Conservation (phyloP, 208 protist species). For the Vickermania ingenoplastis region DNA sequence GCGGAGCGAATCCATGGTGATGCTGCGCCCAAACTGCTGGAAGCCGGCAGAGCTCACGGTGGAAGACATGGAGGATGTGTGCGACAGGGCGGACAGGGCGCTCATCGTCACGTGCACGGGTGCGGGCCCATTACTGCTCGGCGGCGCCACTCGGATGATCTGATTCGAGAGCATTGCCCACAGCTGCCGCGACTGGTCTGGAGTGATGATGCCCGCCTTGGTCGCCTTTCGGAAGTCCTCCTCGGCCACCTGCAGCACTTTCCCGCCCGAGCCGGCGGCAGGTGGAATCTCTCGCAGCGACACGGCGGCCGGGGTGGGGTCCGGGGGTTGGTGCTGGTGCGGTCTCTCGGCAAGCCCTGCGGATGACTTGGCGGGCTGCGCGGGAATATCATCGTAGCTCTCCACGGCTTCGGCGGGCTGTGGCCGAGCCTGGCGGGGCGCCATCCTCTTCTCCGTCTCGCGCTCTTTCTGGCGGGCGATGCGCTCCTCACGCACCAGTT, state of each 20-base stretch:
- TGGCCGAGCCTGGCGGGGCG: no score
- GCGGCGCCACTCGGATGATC: slow-evolving; percentile 43
- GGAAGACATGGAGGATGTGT: background rate
- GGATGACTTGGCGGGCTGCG: no score
- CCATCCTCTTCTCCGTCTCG: no score
- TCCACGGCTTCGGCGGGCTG: no score
- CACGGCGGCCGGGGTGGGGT: no score
- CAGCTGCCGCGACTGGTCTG: slow-evolving; percentile 72
- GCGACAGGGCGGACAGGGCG: slow-evolving; percentile 32
- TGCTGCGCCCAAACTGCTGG: slow-evolving; percentile 32
- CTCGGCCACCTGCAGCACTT: slow-evolving; percentile 54
- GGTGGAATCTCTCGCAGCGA: background rate
- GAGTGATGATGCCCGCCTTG: slow-evolving; percentile 66
- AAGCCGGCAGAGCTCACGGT: slow-evolving; percentile 2
- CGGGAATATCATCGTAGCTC: no score
- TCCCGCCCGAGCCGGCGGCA: slow-evolving; percentile 4
- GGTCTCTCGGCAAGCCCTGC: no score
- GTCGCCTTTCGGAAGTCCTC: slow-evolving; percentile 68
- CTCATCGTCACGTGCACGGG: slow-evolving; percentile 14
- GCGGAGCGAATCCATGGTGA: slow-evolving; percentile 56
- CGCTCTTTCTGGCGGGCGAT: slow-evolving; percentile 24
- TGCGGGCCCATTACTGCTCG: slow-evolving; percentile 10
- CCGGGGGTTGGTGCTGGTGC: no score
- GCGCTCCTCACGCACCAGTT: slow-evolving; percentile 62
- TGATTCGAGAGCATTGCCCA: slow-evolving; percentile 83